Evolutionary conservation across 73 alveolate species (phyloP), one percentile per base, ranked within the genome.

Genomic region (Paramecium pentaurelia): DNA sequence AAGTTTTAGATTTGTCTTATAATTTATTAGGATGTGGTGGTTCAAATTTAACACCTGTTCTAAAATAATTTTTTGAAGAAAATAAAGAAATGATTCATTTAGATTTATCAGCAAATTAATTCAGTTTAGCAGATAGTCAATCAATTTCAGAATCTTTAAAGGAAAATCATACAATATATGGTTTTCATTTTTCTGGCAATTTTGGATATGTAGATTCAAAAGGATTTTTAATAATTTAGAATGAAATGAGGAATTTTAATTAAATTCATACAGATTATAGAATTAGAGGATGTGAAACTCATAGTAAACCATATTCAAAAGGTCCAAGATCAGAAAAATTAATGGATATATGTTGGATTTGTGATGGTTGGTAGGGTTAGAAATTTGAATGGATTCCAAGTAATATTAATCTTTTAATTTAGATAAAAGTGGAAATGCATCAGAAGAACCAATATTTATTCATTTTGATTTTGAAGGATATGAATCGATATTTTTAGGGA

Each of bases 121-220:
- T 71, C 58, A 64, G 71, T 47, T 42, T 36, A 8, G 60, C 27
- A 7, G 94, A 73, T 28, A 71, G 84, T 40, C 0, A 38, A 20
- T 30, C 18, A 16, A 68, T 88, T 38, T n/a, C 94, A 34, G 44
- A 88, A 18, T 16, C 54, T 4, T 51, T 88, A 12, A 40, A 40
- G 16, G 49, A 40, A 40, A 40, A 40, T 40, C 85, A 87, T 27
- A 37, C 93, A 3, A 87, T 87, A 1, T 87, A 60, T 68, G 93
- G 93, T 2, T 88, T 88, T 88, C 94, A 88, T 42, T 88, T 88
- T 47, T 49, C 32, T 42, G 94, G 94, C 22, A 88, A 88, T 71
- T 70, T 54, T 32, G 94, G 94, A 22, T 88, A 36, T 88, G 91
- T 88, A 0, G 91, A 88, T 44, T 70, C 90, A 1, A 37, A 80